Evolutionary conservation across 2,329 filamentous ascomycete species (phyloP).

Genomic region (Aphanocladium album): DNA sequence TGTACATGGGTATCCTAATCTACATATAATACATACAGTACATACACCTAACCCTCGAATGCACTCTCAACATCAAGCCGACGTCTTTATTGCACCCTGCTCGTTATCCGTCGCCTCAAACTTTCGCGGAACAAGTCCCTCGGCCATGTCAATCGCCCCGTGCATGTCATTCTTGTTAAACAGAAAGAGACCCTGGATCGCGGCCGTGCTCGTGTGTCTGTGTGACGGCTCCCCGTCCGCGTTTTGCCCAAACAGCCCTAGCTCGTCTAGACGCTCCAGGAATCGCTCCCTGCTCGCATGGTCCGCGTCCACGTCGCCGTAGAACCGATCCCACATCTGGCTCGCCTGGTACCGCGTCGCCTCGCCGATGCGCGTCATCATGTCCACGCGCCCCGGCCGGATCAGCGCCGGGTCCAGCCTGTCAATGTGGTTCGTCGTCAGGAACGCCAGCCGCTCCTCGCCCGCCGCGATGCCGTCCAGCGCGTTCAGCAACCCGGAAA

Average conservation of each 20-base stretch:
- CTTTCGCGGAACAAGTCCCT: slow-evolving; percentile 56
- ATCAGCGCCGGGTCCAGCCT: slow-evolving; percentile 84
- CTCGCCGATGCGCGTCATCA: slow-evolving; percentile 86
- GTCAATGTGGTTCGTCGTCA: slow-evolving; percentile 93
- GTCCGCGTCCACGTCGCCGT: slow-evolving; percentile 69
- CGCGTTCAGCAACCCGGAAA: slow-evolving; percentile 82
- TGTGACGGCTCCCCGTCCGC: slow-evolving; percentile 41
- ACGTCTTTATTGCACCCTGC: slow-evolving; percentile 35
- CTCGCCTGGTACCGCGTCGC: slow-evolving; percentile 79
- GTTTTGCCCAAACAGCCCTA: slow-evolving; percentile 63
- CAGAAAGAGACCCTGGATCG: slow-evolving; percentile 88
- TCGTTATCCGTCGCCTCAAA: slow-evolving; percentile 44
- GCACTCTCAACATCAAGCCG: no score
- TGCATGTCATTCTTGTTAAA: slow-evolving; percentile 91
- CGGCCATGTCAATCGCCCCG: slow-evolving; percentile 77
- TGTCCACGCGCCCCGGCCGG: slow-evolving; percentile 85
- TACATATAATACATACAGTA: background rate
- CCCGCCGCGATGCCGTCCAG: slow-evolving; percentile 90
- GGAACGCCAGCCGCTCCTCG: slow-evolving; percentile 88
- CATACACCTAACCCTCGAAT: no score
- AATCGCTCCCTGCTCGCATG: slow-evolving; percentile 63
- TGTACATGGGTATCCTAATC: no score
- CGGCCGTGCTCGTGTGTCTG: slow-evolving; percentile 73
- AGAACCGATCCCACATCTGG: slow-evolving; percentile 92
- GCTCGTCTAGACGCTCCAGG: slow-evolving; percentile 60